Evolutionary conservation across 1,139 yeast species (phyloP), one percentile per base, ranked within the genome.

Genomic region (Blastobotrys serpentis): DNA sequence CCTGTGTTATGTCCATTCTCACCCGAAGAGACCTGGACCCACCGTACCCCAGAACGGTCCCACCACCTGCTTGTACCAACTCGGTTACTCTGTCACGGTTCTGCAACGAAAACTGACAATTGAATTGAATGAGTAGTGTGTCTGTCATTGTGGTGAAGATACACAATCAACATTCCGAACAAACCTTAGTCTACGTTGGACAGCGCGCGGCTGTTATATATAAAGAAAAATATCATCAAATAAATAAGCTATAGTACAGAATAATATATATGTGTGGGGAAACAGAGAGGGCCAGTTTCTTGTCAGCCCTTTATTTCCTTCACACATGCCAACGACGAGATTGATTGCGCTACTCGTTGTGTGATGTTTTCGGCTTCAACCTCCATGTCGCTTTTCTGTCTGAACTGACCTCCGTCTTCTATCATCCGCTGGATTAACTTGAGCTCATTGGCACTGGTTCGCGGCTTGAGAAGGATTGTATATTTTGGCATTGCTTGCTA

Each of bases 371-470:
- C 13, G 13, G 37, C 37, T 21, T 33, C 37, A 18, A 33, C 21
- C 37, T 33, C 37, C n/a, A 6, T 17, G 19, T 33, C 37, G 37
- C 7, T 16, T 21, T 33, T 33, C 37, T 33, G 37, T 18, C 37
- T 6, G 37, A 33, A 33, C 21, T 33, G 37, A 8, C 37, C 37
- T 7, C 37, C 37, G 37, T 33, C 37, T 21, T 33, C 37, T 7
- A 33, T 21, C 37, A 33, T 33, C 5, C 37, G 37, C 13, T 33
- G 37, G 37, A 33, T 33, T 21, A 33, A 21, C 37, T 17, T 33
- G 21, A 33, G 37, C 37, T 33, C 37, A n/a, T 33, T 33, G 21
- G 37, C 37, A 11, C 21, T 33, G 21, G 37, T 33, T 6, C 37
- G 37, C 37, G 37, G 37, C 37, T 33, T 33, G 19, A 33, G 37